phyloP scores from a whole-genome alignment of 2,329 filamentous ascomycete genomes.

The Aspergillus tubingensis region DNA sequence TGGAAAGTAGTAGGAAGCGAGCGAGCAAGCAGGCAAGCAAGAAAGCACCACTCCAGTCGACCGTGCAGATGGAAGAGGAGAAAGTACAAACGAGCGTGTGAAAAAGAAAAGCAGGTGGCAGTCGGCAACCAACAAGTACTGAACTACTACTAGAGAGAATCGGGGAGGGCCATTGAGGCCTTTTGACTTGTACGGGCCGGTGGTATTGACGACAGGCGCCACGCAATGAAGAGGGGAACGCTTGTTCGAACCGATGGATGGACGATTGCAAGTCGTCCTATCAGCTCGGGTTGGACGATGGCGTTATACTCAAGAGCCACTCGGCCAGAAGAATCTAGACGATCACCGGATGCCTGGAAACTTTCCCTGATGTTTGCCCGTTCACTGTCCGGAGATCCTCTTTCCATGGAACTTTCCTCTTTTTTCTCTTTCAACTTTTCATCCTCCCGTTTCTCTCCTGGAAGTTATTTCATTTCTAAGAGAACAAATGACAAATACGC shows the following conservation, averaged over 20 bases:
- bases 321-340: conserved; percentile 5
- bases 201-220: conserved; percentile 29
- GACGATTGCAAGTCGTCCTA: conserved; percentile 19
- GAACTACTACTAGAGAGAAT: conserved; percentile 3
- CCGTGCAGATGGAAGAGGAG: neutral
- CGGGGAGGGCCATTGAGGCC: conserved; percentile 15
- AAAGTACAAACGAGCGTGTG: neutral
- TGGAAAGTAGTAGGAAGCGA: neutral
- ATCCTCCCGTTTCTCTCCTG: neutral
- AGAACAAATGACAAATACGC: no score
- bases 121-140: conserved; percentile 4
- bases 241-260: conserved; percentile 13
- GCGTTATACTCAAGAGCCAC: conserved; percentile 10
- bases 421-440: neutral
- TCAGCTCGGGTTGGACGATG: conserved; percentile 19
- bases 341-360: conserved; percentile 6
- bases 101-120: neutral
- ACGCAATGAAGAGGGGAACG: conserved; percentile 27
- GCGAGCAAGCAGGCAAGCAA: neutral
- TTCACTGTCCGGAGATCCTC: neutral
- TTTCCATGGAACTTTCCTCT: neutral
- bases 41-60: neutral
- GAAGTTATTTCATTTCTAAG: neutral
- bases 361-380: neutral
- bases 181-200: conserved; percentile 19